These are phyloP conservation scores for Fusarium sublunatum DNA, from an alignment of 2,329 filamentous ascomycete species.

Conservation along the genomic window DNA sequence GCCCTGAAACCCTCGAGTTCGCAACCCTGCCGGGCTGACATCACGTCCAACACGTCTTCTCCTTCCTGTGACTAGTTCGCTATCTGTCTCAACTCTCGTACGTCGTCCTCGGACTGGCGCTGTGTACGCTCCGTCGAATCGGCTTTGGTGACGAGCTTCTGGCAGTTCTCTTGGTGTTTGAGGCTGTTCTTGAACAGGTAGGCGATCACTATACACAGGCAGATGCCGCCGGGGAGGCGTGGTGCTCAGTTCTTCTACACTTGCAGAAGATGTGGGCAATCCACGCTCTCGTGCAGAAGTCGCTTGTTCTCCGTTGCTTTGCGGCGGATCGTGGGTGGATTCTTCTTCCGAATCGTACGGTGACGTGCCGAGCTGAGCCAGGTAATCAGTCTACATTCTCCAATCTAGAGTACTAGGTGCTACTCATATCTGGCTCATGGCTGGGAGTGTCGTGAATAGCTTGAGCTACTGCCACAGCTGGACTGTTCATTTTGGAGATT, in stretches of 20 bases:
- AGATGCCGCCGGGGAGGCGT: constrained; percentile 16
- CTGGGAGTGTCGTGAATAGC: not conserved
- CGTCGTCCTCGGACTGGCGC: constrained; percentile 32
- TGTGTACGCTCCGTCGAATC: constrained; percentile 38
- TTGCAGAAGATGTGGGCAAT: not conserved
- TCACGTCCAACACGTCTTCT: constrained; percentile 41
- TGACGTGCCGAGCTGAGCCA: constrained; percentile 4
- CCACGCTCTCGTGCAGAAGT: not conserved
- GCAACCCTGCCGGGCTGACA: constrained; percentile 54
- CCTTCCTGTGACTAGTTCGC: constrained; percentile 3
- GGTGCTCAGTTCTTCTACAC: constrained; percentile 6
- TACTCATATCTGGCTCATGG: not conserved
- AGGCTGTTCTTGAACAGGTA: constrained; percentile 32
- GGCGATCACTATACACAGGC: constrained; percentile 39
- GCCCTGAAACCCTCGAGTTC: constrained; percentile 58
- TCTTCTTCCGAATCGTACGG: constrained; percentile 6
- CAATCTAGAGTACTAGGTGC: not conserved
- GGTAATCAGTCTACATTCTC: constrained; percentile 10
- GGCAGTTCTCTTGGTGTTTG: constrained; percentile 41
- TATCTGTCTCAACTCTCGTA: constrained; percentile 5
- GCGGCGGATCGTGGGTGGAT: not conserved
- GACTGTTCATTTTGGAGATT: not conserved
- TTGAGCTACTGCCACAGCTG: not conserved
- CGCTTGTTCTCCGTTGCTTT: not conserved
- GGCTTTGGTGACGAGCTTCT: constrained; percentile 43